phyloP scores from a whole-genome alignment of 345 rosid genomes.

The Eucalyptus leucophloia region DNA sequence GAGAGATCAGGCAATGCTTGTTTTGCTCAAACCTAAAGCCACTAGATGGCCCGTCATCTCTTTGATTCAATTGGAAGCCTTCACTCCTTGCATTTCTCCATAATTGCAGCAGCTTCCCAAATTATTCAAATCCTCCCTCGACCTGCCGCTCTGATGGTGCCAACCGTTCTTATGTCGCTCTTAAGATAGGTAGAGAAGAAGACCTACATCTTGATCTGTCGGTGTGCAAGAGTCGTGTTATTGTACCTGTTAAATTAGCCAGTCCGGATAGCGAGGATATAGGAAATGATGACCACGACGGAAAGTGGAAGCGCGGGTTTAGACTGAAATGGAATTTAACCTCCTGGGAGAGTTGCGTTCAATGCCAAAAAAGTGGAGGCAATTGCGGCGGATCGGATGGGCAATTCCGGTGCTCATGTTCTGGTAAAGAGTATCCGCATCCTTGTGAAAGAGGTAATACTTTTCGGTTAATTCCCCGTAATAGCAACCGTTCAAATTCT shows the following conservation, averaged over 20 bases:
- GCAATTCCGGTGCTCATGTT: accelerated
- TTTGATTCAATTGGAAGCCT: too few relatives aligned
- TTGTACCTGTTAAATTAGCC: not conserved
- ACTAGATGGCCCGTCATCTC: too few relatives aligned
- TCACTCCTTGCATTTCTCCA: too few relatives aligned
- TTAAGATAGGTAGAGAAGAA: accelerated
- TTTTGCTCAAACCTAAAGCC: too few relatives aligned
- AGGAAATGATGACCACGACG: accelerated
- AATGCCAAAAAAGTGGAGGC: not conserved
- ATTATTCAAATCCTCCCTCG: accelerated
- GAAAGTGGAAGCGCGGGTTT: accelerated
- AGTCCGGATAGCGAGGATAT: accelerated
- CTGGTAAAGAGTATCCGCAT: accelerated
- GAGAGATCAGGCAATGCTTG: too few relatives aligned
- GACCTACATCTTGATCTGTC: accelerated
- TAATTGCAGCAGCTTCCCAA: too few relatives aligned
- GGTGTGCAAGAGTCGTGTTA: not conserved
- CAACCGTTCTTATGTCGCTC: too few relatives aligned
- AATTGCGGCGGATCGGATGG: accelerated
- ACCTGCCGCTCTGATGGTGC: accelerated
- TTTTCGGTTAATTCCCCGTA: not conserved
- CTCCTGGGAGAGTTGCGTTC: not conserved
- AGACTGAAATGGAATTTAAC: not conserved
- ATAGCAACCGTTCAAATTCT: not conserved
- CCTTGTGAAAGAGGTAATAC: accelerated